Percentiles rank a stretch among this genome's conserved stretches.
These are phyloP conservation scores for Leishmania mexicana DNA, from an alignment of 208 protist species.

Conservation along the genomic window DNA sequence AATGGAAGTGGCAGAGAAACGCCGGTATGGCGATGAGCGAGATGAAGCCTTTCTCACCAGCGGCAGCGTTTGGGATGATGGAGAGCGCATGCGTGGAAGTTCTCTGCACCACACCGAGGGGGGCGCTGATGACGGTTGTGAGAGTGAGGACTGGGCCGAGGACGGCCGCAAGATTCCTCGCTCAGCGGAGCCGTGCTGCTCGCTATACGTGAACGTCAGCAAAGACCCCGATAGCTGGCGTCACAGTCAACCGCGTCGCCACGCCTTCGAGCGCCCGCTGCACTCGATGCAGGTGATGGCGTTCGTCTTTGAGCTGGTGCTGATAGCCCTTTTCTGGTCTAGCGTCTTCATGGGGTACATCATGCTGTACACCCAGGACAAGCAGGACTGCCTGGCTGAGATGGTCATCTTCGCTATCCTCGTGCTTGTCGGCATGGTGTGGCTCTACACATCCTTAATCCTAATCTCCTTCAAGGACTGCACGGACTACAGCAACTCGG, in stretches of 20 bases:
- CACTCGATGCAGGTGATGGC: conserved; percentile 67
- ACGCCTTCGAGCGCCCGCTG: conserved; percentile 74
- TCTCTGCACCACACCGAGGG: background rate
- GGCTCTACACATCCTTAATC: conserved; percentile 27
- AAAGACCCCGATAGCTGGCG: conserved; percentile 56
- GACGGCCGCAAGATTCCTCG: conserved; percentile 4
- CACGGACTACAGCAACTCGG: conserved; percentile 48
- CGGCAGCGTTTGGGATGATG: background rate
- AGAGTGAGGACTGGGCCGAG: conserved; percentile 23
- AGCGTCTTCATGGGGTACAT: conserved; percentile 48
- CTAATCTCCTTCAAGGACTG: conserved; percentile 69
- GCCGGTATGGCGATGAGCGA: background rate
- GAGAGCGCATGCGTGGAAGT: background rate
- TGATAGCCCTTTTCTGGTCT: conserved; percentile 53
- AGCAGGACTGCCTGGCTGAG: conserved; percentile 40
- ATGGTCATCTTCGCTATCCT: conserved; percentile 46
- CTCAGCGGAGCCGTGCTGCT: conserved; percentile 21
- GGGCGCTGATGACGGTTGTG: conserved; percentile 1
- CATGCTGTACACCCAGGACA: conserved; percentile 44
- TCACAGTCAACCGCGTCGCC: conserved; percentile 40
- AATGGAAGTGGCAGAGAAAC: conserved; percentile 13
- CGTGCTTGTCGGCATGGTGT: conserved; percentile 15
- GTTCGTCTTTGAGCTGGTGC: conserved; percentile 41
- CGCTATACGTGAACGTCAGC: conserved; percentile 54
- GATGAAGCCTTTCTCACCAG: too few species aligned